phyloP scores from a whole-genome alignment of 352 stramenopile genomes.

The Pythium scleroteichum region DNA sequence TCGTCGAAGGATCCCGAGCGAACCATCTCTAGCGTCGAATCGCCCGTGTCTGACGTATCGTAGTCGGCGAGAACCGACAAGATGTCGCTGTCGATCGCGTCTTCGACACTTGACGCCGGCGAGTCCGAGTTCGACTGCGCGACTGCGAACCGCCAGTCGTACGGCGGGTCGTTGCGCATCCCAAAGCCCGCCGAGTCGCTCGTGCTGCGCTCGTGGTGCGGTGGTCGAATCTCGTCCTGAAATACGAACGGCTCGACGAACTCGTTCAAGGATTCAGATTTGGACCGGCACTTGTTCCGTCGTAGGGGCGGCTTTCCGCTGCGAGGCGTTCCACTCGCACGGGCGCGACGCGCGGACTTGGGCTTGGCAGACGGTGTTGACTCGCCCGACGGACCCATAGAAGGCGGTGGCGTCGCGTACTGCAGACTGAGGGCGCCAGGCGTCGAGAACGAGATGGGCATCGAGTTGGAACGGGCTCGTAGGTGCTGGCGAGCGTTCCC shows the following conservation, averaged over 20 bases:
- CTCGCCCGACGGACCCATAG: constrained; percentile 2
- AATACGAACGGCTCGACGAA: constrained; percentile 29
- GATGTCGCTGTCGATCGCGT: constrained; percentile 78
- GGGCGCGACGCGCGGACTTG: constrained; percentile 32
- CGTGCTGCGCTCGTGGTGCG: constrained; percentile 34
- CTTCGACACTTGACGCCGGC: constrained; percentile 51
- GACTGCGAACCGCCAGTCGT: constrained; percentile 26
- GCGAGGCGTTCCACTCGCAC: constrained; percentile 38
- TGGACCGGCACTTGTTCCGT: constrained; percentile 52
- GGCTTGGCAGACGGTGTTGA: constrained; percentile 7
- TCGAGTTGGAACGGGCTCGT: constrained; percentile 74
- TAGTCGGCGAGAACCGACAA: constrained; percentile 68
- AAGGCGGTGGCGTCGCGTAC: neutral
- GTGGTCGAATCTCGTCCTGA: constrained; percentile 28
- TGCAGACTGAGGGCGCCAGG: neutral
- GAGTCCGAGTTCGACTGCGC: constrained; percentile 25
- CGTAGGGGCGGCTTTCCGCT: constrained; percentile 27
- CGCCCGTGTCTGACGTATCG: constrained; percentile 36
- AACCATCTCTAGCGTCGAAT: constrained; percentile 25
- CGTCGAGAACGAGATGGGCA: constrained; percentile 50
- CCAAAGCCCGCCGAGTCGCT: constrained; percentile 37
- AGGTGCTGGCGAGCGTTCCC: constrained; percentile 25
- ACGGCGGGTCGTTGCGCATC: constrained; percentile 11
- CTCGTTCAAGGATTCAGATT: constrained; percentile 60
- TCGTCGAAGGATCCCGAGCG: constrained; percentile 10